Conservation (phyloP, 176 grass and related monocot genomes). For the bread wheat (Triticum aestivum) region DNA sequence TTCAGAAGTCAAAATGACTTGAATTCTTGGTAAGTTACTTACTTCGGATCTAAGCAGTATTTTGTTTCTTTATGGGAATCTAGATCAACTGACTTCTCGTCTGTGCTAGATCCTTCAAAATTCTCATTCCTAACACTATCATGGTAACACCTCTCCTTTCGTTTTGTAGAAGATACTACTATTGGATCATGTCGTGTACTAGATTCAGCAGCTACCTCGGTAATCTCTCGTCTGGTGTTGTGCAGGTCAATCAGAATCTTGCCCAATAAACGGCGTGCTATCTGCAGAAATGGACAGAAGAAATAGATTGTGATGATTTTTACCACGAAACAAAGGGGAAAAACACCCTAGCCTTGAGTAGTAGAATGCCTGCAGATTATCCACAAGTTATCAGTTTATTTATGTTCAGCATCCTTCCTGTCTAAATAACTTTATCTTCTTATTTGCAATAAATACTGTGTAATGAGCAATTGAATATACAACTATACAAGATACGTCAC, state of each 20-base stretch:
- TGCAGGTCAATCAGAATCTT: conserved; percentile 95
- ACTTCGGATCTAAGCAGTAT: conserved; percentile 99
- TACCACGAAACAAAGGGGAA: conserved; percentile 15
- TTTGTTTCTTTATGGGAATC: conserved; percentile 85
- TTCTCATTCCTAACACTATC: conserved; percentile 48
- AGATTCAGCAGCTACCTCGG: conserved; percentile 50
- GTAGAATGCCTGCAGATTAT: conserved; percentile 13
- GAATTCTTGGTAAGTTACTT: conserved; percentile 25
- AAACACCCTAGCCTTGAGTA: neutral
- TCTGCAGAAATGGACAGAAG: conserved; percentile 54
- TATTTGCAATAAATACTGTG: neutral
- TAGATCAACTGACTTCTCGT: conserved; percentile 50
- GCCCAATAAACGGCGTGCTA: conserved; percentile 81
- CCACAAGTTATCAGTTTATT: conserved; percentile 9
- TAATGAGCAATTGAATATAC: neutral
- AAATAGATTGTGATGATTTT: neutral
- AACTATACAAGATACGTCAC: conserved; percentile 14
- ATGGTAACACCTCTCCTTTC: conserved; percentile 45
- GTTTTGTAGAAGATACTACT: conserved; percentile 36
- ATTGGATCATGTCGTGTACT: conserved; percentile 41
- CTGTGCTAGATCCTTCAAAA: conserved; percentile 44
- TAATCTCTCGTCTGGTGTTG: conserved; percentile 84
- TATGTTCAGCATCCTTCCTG: conserved; percentile 4
- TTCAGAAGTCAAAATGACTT: conserved; percentile 22
- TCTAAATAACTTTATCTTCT: conserved; percentile 5